Evolutionary conservation across 768 basidiomycete genomes (phyloP), one percentile per base, ranked within the genome.

Genomic region (Lentinula sp.): DNA sequence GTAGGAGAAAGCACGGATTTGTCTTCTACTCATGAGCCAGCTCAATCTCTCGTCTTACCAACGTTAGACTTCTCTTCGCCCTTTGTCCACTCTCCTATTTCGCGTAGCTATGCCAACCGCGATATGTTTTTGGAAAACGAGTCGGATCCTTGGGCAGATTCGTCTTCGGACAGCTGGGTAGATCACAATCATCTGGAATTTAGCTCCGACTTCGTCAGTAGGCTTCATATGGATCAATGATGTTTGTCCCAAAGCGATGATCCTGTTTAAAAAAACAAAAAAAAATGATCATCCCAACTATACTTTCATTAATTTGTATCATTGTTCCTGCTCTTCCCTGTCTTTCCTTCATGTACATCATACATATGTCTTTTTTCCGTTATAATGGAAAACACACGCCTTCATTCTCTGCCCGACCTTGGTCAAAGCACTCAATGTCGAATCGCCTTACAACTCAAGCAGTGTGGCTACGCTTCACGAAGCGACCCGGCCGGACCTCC

Each of bases 1-100:
- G 66, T 64, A 53, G 65, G 54, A 20, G 41, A 48, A 10, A 28
- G 42, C 32, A 32, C 36, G 15, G 42, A 8, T 18, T 54, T 32
- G 28, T 23, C 37, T 33, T 16, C 39, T 15, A 9, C 39, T 9
- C 23, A 42, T 7, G 60, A 61, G 33, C 60, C 60, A 10, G 48
- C 57, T 12, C 46, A 59, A 18, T 89, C 90, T 2, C 82, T 95
- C 61, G 72, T 93, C 10, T 74, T 93, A n/a, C 91, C 91, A 4
- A 88, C 84, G 1, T 79, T 92, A 57, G 89, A 91, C 69, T 81
- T 90, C 64, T 88, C 88, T 0, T 80, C 85, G 5, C 72, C 77
- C 7, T 81, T 80, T 68, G 61, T 72, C 45, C 37, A 7, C 33
- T 58, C 4, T 28, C 37, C 36, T n/a, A 9, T 57, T 1, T 16